Evolutionary conservation across 176 grass and related monocot species (phyloP), one percentile per base, ranked within the genome.

Genomic region (Musa itinerans): DNA sequence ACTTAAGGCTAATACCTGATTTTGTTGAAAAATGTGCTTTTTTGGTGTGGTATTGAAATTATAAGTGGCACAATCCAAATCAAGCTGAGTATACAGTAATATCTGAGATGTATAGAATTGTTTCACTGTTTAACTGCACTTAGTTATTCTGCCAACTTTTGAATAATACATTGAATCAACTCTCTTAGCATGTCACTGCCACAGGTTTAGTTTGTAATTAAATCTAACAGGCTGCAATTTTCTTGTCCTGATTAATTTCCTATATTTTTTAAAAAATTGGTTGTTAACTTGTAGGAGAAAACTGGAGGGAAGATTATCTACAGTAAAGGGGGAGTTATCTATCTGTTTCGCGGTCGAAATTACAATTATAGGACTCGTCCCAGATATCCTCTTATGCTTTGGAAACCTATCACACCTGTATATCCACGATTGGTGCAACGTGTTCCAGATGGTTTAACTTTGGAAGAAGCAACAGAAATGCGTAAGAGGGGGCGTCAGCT

Each of bases 371-470:
- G 76, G 63, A 83, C 79, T 57, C 86, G 82, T 10, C 90, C 93
- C 65, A 77, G 75, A 78, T 97, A 79, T 79, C 93, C 93, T 2
- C 93, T 97, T 84, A 97, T 97, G 93, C 87, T 97, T 23, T 97
- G 93, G 93, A 86, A 80, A 80, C 93, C 93, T 5, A 67, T 84
- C 25, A 81, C 87, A 61, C 87, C 93, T 48, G 85, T 97, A 26
- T 97, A 97, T 83, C 93, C 93, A 61, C 85, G 79, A 16, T 83
- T 97, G 81, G 79, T 97, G 12, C 85, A 87, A 55, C 83, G 68
- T 54, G 83, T 81, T 25, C 93, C 93, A n/a, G 88, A 89, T 74
- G 90, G 93, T 26, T 79, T 90, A 84, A 93, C 90, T 83, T 77
- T 78, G 50, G 85, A 97, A 52, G 85, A 97, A 75, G 85, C 88